Base-by-base conservation (phyloP, 2,329 filamentous ascomycete species). In the Allantophomopsis cytisporea region DNA sequence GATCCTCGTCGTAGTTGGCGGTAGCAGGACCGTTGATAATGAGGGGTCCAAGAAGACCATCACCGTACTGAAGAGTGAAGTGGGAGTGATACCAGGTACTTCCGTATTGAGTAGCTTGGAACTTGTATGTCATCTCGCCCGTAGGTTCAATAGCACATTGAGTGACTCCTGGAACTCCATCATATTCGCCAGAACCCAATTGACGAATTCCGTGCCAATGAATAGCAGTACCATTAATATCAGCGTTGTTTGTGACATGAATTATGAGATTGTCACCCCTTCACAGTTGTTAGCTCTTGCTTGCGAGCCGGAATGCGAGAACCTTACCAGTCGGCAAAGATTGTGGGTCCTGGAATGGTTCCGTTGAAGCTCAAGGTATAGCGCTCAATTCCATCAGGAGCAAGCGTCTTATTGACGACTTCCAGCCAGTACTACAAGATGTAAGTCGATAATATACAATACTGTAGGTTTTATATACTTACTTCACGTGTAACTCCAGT, bases 211-310 rank as follows among this genome's bases (percentile, higher is more conserved):
- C 39, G 15, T 40, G 39, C 39, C 39, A 40, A 40, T 40, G 39
- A n/a, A 40, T 37, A 6, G 33, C 18, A 4, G 39, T 36, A n/a
- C 39, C 39, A 36, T 54, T 46, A 33, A 50, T 54, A 14, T 62
- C 70, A 10, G 85, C 69, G 38, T 74, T 71, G 57, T 88, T 88
- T 57, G 73, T 67, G 40, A 86, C 68, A 30, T 75, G 75, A 33
- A 83, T 71, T 37, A 81, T 12, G 8, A 28, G 23, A 12, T 28
- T 28, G 8, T 28, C 23, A 28, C 23, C 23, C 23, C 23, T 28
- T 28, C 23, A 28, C 10, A 6, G 11, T 12, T 28, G 23, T 28
- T 12, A 28, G 23, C 23, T 28, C 23, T 28, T 6, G 23, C 23
- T 28, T 28, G 23, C 8, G 10, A 10, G 3, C 4, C 4, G 8